Conservation (phyloP, 2,329 filamentous ascomycete species). For the Tricladium varicosporioides region DNA sequence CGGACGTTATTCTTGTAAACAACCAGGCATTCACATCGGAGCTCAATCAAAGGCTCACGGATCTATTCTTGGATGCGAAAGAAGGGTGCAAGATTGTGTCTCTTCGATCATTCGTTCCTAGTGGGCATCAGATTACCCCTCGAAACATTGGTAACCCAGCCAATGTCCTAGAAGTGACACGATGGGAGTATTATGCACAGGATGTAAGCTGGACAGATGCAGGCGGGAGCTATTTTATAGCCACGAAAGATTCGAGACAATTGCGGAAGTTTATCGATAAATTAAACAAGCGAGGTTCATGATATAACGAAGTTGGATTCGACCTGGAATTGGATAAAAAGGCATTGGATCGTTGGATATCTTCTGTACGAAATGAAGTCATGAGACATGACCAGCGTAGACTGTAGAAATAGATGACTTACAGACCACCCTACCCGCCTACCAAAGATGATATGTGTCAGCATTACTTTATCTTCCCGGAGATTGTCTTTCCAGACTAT, state of each 20-base stretch:
- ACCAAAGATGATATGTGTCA: background rate
- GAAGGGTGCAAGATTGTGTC: conserved; percentile 87
- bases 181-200: conserved; percentile 63
- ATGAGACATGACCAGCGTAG: conserved; percentile 9
- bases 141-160: conserved; percentile 77
- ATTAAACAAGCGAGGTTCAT: background rate
- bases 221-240: conserved; percentile 84
- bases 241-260: conserved; percentile 54
- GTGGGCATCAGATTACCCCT: conserved; percentile 70
- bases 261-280: conserved; percentile 11
- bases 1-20: conserved; percentile 96
- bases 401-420: conserved; percentile 6
- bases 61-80: conserved; percentile 92
- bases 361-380: background rate
- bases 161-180: conserved; percentile 75
- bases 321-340: background rate
- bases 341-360: background rate
- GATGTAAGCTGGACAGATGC: conserved; percentile 89
- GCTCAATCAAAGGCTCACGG: conserved; percentile 79
- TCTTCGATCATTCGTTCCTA: conserved; percentile 85
- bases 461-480: conserved; percentile 5
- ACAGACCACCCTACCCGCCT: background rate
- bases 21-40: conserved; percentile 93
- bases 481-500: conserved; percentile 37
- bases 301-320: background rate